Evolutionary conservation across 805 yeast species (phyloP).

Genomic region (Hanseniaspora mollemarum): DNA sequence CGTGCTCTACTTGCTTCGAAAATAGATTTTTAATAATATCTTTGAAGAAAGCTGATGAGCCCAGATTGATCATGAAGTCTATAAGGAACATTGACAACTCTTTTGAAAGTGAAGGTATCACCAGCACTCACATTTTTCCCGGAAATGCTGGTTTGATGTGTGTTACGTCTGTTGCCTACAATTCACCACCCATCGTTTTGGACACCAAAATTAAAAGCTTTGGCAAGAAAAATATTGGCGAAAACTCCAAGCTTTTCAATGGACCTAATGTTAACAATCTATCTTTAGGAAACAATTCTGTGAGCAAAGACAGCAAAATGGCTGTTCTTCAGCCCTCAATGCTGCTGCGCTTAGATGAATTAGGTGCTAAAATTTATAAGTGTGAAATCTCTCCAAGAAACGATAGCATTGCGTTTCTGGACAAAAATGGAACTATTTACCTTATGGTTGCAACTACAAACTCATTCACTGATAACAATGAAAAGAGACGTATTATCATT

Average conservation of each 20-base stretch:
- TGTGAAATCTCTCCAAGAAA: conserved; percentile 74
- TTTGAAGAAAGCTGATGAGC: conserved; percentile 49
- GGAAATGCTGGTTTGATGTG: conserved; percentile 45
- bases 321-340: conserved; percentile 47
- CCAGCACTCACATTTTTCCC: conserved; percentile 64
- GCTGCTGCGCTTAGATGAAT: conserved; percentile 56
- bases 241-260: not conserved
- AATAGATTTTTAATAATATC: conserved; percentile 68
- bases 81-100: conserved; percentile 51
- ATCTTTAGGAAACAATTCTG: not conserved
- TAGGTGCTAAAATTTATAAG: conserved; percentile 68
- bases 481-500: conserved; percentile 38
- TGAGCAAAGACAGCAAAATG: conserved; percentile 29
- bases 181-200: conserved; percentile 54
- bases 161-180: conserved; percentile 49
- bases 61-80: conserved; percentile 59
- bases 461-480: conserved; percentile 34
- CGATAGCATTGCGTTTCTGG: conserved; percentile 72
- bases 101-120: conserved; percentile 79
- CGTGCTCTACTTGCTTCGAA: conserved; percentile 60
- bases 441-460: conserved; percentile 53
- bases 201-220: conserved; percentile 48
- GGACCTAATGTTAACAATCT: not conserved
- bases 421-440: conserved; percentile 64
- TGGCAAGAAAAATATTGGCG: not conserved